Evolutionary conservation across 2,329 filamentous ascomycete species (phyloP), one percentile per base, ranked within the genome.

Genomic region (Paramyrothecium roridum): DNA sequence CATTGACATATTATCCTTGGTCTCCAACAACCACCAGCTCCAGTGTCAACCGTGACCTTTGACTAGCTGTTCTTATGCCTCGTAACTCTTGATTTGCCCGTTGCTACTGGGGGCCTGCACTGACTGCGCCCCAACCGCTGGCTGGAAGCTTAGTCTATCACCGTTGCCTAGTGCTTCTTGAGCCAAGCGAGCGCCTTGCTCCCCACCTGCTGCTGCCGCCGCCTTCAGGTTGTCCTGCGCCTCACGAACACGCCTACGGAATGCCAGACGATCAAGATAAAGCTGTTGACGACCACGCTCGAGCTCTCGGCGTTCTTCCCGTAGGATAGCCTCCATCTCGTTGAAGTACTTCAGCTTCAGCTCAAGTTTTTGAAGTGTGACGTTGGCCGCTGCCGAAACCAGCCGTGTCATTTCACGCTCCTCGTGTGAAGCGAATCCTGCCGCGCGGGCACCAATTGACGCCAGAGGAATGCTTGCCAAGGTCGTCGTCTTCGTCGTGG

Each of bases 361-460:
- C 74, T 98, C 92, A 59, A 98, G 86, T 75, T 99, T 99, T 69
- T 96, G 89, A 34, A 98, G 80, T n/a, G 91, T 93, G 13, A 96
- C 82, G 69, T 99, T 99, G 52, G 96, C 91, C 0, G 92, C 91
- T 7, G 92, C 89, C 2, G 92, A 93, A 11, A 99, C 91, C 49
- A 98, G 85, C 17, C 92, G 89, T 20, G 93, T 96, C 85, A 98
- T 95, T 73, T 97, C 92, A 56, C 96, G 90, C 73, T 99, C 95
- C 72, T 98, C 93, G 64, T 98, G 92, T 3, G 93, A 97, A 26
- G 93, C 93, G 34, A 99, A 85, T 3, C 89, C 95, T 8, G 90
- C 89, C 2, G 93, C 85, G 57, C 95, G 90, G 2, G 91, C 92
- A 13, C 93, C 93, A 59, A 93, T 89, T 10, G 93, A 84, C 19